Evolutionary conservation across 192 early-diverging fungal genomes (phyloP).

Genomic region (Coemansia sp.): DNA sequence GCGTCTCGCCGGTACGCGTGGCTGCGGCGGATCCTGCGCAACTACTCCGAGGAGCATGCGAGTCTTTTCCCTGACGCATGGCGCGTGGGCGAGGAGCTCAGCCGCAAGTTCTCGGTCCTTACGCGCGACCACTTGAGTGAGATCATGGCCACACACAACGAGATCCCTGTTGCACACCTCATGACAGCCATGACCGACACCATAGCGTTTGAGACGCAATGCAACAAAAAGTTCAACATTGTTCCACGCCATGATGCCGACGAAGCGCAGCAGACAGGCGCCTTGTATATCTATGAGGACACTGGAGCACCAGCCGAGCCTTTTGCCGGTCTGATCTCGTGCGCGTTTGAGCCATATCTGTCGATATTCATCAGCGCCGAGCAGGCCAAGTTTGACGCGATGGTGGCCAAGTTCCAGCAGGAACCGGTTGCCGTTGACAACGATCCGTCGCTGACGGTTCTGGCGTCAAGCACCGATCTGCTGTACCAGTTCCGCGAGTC

Average conservation of each 20-base stretch:
- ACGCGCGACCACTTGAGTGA: conserved; percentile 68
- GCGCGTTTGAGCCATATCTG: conserved; percentile 85
- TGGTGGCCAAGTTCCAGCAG: conserved; percentile 55
- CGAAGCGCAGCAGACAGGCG: neutral
- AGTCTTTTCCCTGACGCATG: conserved; percentile 78
- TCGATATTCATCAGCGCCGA: conserved; percentile 85
- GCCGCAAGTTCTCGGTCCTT: conserved; percentile 76
- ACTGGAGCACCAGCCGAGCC: conserved; percentile 11
- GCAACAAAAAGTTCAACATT: conserved; percentile 69
- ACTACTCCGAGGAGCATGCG: conserved; percentile 86
- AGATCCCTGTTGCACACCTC: conserved; percentile 70
- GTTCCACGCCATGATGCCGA: conserved; percentile 8
- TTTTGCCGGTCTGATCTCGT: conserved; percentile 79
- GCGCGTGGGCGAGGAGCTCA: conserved; percentile 61
- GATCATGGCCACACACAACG: conserved; percentile 60
- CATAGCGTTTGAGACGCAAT: conserved; percentile 87
- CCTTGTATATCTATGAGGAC: conserved; percentile 14
- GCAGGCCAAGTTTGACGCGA: conserved; percentile 60
- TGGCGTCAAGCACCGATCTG: conserved; percentile 88
- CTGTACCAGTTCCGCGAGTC: conserved; percentile 91
- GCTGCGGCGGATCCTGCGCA: conserved; percentile 85
- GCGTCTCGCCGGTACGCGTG: conserved; percentile 89
- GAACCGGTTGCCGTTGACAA: conserved; percentile 48
- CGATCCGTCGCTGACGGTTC: conserved; percentile 63
- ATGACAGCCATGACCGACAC: conserved; percentile 78